phyloP scores from a whole-genome alignment of 768 basidiomycete genomes.

The Melanogaster broomeanus region DNA sequence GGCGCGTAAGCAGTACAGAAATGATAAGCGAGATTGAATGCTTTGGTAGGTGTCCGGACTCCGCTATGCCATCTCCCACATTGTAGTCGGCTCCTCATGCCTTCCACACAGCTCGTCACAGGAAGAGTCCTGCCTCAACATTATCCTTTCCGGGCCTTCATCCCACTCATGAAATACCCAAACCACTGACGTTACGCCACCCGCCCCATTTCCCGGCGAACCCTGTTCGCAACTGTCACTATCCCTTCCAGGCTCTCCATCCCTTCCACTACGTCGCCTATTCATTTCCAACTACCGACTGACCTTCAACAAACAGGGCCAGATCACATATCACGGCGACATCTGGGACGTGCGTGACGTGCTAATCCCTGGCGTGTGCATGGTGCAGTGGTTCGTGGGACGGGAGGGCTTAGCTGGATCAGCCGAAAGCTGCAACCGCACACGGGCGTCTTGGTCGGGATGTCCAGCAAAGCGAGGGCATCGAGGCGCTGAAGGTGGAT shows the following conservation, averaged over 20 bases:
- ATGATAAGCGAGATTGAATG: no score
- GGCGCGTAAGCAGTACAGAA: no score
- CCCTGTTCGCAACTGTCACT: slow-evolving; percentile 27
- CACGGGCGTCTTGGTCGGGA: neutral
- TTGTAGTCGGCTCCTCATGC: no score
- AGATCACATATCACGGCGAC: slow-evolving; percentile 77
- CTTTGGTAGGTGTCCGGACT: no score
- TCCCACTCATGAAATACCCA: slow-evolving; percentile 40
- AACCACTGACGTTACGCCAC: slow-evolving; percentile 38
- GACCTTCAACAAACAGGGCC: slow-evolving; percentile 81
- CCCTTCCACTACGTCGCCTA: slow-evolving; percentile 61
- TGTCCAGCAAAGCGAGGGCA: neutral
- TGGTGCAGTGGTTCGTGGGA: slow-evolving; percentile 69
- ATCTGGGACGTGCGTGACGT: slow-evolving; percentile 82
- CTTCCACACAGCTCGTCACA: slow-evolving; percentile 67
- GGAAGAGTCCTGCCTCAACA: slow-evolving; percentile 69
- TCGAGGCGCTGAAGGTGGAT: neutral
- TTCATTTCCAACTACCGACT: slow-evolving; percentile 77
- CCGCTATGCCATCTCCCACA: no score
- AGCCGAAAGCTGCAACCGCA: slow-evolving; percentile 17
- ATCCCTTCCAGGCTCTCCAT: slow-evolving; percentile 40
- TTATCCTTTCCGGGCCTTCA: slow-evolving; percentile 74
- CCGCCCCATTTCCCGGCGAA: slow-evolving; percentile 32
- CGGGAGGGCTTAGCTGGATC: slow-evolving; percentile 53
- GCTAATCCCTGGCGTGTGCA: slow-evolving; percentile 65